phyloP scores from a whole-genome alignment of 495 filamentous ascomycete genomes.

The Xylaria acuta region DNA sequence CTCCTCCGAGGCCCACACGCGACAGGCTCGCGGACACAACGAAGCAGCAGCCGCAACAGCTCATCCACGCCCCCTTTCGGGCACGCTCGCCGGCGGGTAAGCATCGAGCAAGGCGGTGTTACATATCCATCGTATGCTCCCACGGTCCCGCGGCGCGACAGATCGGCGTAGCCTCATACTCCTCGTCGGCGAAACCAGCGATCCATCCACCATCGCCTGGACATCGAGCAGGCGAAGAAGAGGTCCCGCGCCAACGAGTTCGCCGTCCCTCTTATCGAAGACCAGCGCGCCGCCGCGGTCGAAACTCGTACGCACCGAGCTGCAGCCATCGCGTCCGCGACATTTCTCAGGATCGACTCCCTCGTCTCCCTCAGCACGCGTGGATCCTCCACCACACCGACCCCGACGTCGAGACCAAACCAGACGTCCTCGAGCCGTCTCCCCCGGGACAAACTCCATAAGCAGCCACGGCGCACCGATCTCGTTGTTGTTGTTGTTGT shows the following conservation, averaged over 20 bases:
- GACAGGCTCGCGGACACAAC: neutral
- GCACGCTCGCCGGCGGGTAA: conserved; percentile 26
- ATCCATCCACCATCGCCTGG: conserved; percentile 31
- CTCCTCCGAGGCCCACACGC: neutral
- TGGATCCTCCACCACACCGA: too few species aligned
- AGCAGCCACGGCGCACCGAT: conserved; percentile 31
- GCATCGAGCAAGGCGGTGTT: conserved; percentile 28
- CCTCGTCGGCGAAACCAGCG: conserved; percentile 32
- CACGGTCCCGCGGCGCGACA: conserved; percentile 27
- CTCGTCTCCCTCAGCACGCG: conserved; percentile 14
- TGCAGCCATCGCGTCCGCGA: conserved; percentile 32
- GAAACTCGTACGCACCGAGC: conserved; percentile 33
- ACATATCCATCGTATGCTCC: conserved; percentile 23
- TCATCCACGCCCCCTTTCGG: conserved; percentile 27
- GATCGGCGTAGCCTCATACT: conserved; percentile 24
- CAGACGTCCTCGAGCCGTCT: conserved; percentile 32
- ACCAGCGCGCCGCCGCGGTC: conserved; percentile 30
- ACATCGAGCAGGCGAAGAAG: conserved; percentile 29
- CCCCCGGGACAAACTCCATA: conserved; percentile 36
- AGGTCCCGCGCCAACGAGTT: conserved; percentile 23
- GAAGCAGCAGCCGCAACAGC: conserved; percentile 30
- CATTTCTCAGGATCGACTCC: conserved; percentile 19
- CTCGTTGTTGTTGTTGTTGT: too few species aligned
- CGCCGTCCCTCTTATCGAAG: conserved; percentile 23
- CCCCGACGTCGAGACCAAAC: conserved; percentile 21